Evolutionary conservation across 306 rosid species (phyloP).

Genomic region (Canavalia ensiformis): DNA sequence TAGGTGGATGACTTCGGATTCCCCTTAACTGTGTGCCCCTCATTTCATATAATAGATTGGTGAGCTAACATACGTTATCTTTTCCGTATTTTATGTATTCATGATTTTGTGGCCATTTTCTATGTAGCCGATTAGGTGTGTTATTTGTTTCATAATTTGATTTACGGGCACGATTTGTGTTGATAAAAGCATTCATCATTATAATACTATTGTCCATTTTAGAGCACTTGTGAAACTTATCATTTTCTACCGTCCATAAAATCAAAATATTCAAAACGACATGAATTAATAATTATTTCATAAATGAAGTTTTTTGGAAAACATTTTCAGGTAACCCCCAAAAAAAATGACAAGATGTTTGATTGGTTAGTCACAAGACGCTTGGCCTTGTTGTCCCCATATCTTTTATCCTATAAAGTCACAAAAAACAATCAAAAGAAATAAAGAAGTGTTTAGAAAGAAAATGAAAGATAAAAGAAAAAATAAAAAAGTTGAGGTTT

Average conservation of each 20-base stretch:
- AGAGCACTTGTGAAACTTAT: background rate
- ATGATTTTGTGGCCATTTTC: conserved; percentile 33
- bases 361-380: background rate
- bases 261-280: background rate
- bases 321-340: background rate
- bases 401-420: background rate
- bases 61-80: conserved; percentile 57
- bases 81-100: conserved; percentile 37
- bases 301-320: background rate
- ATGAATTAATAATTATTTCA: background rate
- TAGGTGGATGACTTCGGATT: conserved; percentile 53
- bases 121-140: conserved; percentile 39
- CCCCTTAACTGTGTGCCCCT: conserved; percentile 42
- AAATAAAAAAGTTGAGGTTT: background rate
- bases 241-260: background rate
- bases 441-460: background rate
- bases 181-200: background rate
- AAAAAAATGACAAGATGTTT: background rate
- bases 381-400: background rate
- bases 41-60: conserved; percentile 35
- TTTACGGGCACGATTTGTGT: conserved; percentile 20
- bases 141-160: conserved; percentile 39
- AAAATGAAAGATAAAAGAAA: background rate
- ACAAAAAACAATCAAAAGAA: background rate
- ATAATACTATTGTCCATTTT: background rate